Conservation (phyloP, 257 asterid genomes). For the Paulownia fortunei region DNA sequence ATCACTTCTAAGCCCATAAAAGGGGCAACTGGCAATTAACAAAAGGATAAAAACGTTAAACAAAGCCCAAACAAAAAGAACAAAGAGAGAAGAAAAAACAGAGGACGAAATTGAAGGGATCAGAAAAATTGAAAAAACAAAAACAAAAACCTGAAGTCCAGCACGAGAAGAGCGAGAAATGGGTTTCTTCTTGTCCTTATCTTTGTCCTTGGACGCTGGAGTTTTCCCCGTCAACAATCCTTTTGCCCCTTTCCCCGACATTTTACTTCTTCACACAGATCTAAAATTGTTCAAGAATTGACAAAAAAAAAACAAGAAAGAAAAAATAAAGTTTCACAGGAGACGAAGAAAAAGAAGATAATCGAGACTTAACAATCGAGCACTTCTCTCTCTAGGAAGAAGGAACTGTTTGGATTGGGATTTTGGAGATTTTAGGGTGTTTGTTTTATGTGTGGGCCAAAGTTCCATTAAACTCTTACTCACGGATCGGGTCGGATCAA, state of each 20-base stretch:
- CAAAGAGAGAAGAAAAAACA: too few relatives aligned
- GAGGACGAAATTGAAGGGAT: too few relatives aligned
- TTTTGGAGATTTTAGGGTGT: constrained; percentile 2
- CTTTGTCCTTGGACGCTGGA: constrained; percentile 54
- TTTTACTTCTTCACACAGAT: constrained; percentile 31
- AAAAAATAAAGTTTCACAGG: background rate
- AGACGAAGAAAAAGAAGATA: constrained; percentile 14
- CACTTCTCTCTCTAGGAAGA: constrained; percentile 17
- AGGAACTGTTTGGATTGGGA: constrained; percentile 33
- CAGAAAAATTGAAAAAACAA: background rate
- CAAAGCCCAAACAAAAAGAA: background rate
- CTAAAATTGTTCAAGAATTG: background rate
- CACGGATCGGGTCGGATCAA: background rate
- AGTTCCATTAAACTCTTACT: background rate
- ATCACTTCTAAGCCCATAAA: background rate
- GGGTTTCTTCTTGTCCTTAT: constrained; percentile 59
- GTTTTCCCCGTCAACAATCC: constrained; percentile 52
- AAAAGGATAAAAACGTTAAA: background rate
- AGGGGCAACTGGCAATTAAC: background rate
- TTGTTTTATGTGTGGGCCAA: background rate
- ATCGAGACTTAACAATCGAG: constrained; percentile 23
- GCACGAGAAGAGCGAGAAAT: constrained; percentile 59
- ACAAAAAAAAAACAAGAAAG: background rate
- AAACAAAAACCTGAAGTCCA: constrained; percentile 47
- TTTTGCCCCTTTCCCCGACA: constrained; percentile 61